A percentile compares a stretch with the other conserved stretches of the same genome.
Evolutionary conservation across 345 rosid genomes (phyloP).

Genomic region (Mallotus nudiflorus): DNA sequence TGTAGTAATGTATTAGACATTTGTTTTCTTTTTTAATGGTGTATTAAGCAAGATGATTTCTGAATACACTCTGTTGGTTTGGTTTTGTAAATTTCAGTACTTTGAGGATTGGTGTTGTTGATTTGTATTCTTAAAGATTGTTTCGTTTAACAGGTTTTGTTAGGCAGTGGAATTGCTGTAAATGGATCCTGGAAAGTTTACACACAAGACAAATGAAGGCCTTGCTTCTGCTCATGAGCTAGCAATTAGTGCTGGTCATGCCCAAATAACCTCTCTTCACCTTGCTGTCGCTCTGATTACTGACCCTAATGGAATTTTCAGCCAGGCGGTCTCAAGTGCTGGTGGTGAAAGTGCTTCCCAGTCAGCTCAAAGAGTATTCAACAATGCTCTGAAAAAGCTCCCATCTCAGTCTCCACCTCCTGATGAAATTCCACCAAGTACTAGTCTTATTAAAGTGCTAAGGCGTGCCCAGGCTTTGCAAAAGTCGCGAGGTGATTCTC

Average conservation of each 20-base stretch:
- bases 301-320: slow-evolving; percentile 66
- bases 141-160: background rate
- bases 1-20: background rate
- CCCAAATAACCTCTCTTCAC: slow-evolving; percentile 85
- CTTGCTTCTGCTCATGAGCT: slow-evolving; percentile 67
- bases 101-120: background rate
- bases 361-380: slow-evolving; percentile 65
- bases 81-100: background rate
- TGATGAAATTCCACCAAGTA: slow-evolving; percentile 71
- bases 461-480: slow-evolving; percentile 77
- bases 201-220: slow-evolving; percentile 86
- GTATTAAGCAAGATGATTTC: background rate
- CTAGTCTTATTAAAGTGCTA: slow-evolving; percentile 62
- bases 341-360: slow-evolving; percentile 63
- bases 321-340: slow-evolving; percentile 56
- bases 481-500: slow-evolving; percentile 61
- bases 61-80: background rate
- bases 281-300: slow-evolving; percentile 67
- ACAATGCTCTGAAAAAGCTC: slow-evolving; percentile 67
- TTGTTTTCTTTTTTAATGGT: background rate
- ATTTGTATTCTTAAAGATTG: background rate
- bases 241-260: slow-evolving; percentile 64
- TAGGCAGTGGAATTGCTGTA: no score
- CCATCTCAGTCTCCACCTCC: slow-evolving; percentile 84
- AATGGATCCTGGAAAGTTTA: slow-evolving; percentile 91